Evolutionary conservation across 2,329 filamentous ascomycete species (phyloP), one percentile per base, ranked within the genome.

Genomic region (Teratosphaeria destructans): DNA sequence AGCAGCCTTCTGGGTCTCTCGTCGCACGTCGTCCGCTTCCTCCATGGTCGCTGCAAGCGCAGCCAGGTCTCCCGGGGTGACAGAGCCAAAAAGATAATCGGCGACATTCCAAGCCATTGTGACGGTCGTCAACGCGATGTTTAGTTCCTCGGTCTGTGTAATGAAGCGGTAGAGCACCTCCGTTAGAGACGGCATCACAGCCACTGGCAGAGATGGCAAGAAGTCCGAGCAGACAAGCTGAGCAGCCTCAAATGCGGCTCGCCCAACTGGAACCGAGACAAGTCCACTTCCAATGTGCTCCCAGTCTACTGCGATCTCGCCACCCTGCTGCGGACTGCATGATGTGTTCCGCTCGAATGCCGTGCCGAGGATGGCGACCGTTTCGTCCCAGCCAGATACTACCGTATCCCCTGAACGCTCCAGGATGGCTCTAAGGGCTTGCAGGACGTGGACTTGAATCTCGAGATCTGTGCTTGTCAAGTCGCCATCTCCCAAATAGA

Each of bases 161-260:
- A 90, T 91, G 73, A 97, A 99, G 64, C 88, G 87, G 68, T 90
- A 90, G 26, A 99, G 82, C 11, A 92, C 90, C 75, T 95, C 88
- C 62, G 97, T 85, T 16, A 99, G 81, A 86, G 81, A 73, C 87
- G 89, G 76, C 82, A 96, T 56, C 79, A 82, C 71, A 83, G 85
- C 54, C 84, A 88, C 59, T 86, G 81, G 77, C n/a, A 80, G 71
- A 6, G 88, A 85, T 14, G 85, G 81, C 37, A 99, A 76, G 68
- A 99, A 99, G 73, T 99, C 94, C 0, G 94, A 96, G 72, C 92
- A 95, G 54, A 99, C 88, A 3, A 99, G 83, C 71, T 97, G 90
- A 12, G 95, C 78, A 2, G 92, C 95, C 64, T 85, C 88, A 72
- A 99, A 99, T 0, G 93, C 89, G 16, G 90, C 87, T 62, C 91